Percentiles rank a stretch among this genome's conserved stretches.
Conservation (phyloP, 805 yeast species). For the Ogataea ganodermae region DNA sequence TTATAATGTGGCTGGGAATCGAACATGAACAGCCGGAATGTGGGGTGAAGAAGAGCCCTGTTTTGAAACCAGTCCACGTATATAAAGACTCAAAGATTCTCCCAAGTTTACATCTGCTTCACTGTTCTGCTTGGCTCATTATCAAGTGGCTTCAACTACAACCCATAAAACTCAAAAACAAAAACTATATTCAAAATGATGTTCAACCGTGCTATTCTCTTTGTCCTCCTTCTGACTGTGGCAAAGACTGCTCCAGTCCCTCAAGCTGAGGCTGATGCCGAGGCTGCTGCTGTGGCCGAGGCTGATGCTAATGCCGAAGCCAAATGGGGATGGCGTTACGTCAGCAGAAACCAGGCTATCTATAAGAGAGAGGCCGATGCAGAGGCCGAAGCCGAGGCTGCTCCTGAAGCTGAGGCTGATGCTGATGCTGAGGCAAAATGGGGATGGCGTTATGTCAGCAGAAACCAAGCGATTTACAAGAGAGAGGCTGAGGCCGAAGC, state of each 20-base stretch:
- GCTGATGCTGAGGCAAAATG: slow-evolving; percentile 18
- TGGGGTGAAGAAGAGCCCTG: neutral
- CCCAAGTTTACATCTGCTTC: neutral
- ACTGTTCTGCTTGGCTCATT: neutral
- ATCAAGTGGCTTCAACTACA: neutral
- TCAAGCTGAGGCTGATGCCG: slow-evolving; percentile 13
- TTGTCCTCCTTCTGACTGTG: slow-evolving; percentile 11
- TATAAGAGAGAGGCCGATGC: slow-evolving; percentile 28
- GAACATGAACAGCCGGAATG: neutral
- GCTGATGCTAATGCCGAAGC: slow-evolving; percentile 21
- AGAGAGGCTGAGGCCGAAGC: slow-evolving; percentile 29
- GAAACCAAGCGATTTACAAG: slow-evolving; percentile 20
- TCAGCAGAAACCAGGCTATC: slow-evolving; percentile 20
- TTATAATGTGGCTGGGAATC: neutral
- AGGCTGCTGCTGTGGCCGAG: slow-evolving; percentile 27
- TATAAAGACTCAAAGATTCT: neutral
- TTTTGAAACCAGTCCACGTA: neutral
- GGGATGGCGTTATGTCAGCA: slow-evolving; percentile 13
- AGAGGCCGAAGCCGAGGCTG: slow-evolving; percentile 7
- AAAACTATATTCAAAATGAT: slow-evolving; percentile 18
- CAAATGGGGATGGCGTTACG: slow-evolving; percentile 14
- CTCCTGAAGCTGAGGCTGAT: slow-evolving; percentile 19
- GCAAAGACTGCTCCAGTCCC: slow-evolving; percentile 10
- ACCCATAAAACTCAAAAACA: neutral
- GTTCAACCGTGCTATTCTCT: slow-evolving; percentile 15